Percentiles rank a stretch among this genome's conserved stretches.
Conservation (phyloP, 768 basidiomycete species). For the Suillus occidentalis region DNA sequence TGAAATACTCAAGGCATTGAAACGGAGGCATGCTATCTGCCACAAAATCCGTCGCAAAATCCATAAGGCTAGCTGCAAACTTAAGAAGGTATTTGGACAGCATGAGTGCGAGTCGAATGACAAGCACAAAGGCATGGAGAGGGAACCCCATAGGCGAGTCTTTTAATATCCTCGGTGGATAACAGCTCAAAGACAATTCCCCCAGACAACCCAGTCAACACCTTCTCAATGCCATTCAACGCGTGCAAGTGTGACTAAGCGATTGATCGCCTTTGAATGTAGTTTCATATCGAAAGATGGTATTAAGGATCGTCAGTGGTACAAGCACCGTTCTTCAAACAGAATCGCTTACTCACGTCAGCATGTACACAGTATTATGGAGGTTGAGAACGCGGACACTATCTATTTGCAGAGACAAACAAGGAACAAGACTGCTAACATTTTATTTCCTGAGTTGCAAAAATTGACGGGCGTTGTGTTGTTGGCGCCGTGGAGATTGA, state of each 20-base stretch:
- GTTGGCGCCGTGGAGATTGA: too few species aligned
- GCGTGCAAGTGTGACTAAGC: slow-evolving; percentile 60
- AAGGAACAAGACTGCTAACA: too few species aligned
- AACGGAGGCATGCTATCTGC: slow-evolving; percentile 24
- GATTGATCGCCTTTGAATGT: slow-evolving; percentile 65
- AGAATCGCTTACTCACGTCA: too few species aligned
- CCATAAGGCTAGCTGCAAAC: slow-evolving; percentile 33
- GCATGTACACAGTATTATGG: too few species aligned
- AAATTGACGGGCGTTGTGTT: too few species aligned
- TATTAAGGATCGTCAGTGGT: slow-evolving; percentile 80
- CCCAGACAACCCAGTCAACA: slow-evolving; percentile 37
- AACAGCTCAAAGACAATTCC: slow-evolving; percentile 1
- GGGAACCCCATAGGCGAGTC: background rate
- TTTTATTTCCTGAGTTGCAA: too few species aligned
- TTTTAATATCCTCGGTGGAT: background rate
- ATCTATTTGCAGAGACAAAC: too few species aligned
- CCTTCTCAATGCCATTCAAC: slow-evolving; percentile 57
- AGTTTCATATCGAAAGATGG: slow-evolving; percentile 79
- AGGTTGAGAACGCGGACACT: too few species aligned
- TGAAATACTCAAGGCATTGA: slow-evolving; percentile 41
- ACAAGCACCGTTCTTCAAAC: slow-evolving; percentile 47
- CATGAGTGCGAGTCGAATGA: slow-evolving; percentile 19
- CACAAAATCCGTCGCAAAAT: slow-evolving; percentile 26
- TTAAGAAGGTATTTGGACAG: slow-evolving; percentile 36
- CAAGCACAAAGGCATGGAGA: slow-evolving; percentile 6